Base-by-base conservation (phyloP, 2,329 filamentous ascomycete genomes). In the Cordyceps javanica region DNA sequence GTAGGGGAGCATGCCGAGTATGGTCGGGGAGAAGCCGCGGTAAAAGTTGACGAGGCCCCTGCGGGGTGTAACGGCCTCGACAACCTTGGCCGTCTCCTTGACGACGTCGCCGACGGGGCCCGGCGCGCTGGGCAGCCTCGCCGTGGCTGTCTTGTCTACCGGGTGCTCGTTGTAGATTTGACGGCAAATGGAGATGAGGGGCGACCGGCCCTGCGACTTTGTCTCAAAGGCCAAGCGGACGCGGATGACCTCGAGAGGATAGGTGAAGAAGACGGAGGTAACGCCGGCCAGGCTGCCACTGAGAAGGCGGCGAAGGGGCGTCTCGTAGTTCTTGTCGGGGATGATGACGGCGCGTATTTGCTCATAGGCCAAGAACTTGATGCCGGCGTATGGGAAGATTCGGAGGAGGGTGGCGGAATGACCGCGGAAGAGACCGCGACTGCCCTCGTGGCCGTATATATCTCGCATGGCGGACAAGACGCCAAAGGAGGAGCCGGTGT, bases 321-420 rank as follows among this genome's bases (percentile, higher is more conserved):
- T 97, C 70, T 99, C 94, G 59, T 95, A 81, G 6, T 86, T 77
- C 53, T 79, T 83, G 38, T 74, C 77, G 1, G 82, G 82, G 60
- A 99, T 97, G 32, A 97, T 68, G 14, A 86, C 67, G 13, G 88
- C 84, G 60, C 94, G 89, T 62, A 97, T 90, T 73, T 99, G 94
- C 72, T 99, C 94, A 75, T 99, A 99, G 46, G 93, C 92, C 42
- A 99, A 82, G 68, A 99, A 99, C 69, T 99, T 99, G 73, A 97
- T 96, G 46, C 90, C 93, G 16, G 93, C 94, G 71, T 99, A 99
- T 6, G 94, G 94, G 66, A 97, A 99, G 62, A 99, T 96, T 62
- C 94, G 87, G 54, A 97, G 80, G 3, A 99, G 78, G 0, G 94
- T 99, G 3, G 92, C 94, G 4, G 91, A 97, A 71, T 99, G 94